A percentile compares a stretch with the other conserved stretches of the same genome.
These are phyloP conservation scores for Hygrocybe punicea DNA, from an alignment of 768 basidiomycete genomes.

Conservation along the genomic window DNA sequence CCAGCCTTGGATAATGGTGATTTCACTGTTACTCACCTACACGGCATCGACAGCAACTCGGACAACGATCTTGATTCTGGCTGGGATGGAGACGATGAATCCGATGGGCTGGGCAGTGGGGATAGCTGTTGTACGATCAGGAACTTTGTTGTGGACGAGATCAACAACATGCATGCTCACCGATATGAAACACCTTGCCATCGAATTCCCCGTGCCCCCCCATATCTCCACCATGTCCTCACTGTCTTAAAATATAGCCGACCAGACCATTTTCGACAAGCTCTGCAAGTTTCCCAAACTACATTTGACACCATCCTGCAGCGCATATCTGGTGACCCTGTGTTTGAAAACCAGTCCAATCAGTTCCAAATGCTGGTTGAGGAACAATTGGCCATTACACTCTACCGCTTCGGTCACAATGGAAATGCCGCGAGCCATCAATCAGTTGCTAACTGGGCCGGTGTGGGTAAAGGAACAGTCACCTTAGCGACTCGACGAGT, in stretches of 20 bases:
- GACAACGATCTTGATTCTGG: neutral
- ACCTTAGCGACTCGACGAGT: constrained; percentile 24
- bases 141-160: neutral
- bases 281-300: constrained; percentile 29
- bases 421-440: constrained; percentile 37
- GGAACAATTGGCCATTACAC: constrained; percentile 37
- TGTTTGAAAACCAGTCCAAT: constrained; percentile 30
- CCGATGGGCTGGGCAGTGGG: neutral
- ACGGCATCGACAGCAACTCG: neutral
- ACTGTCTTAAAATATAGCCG: constrained; percentile 16
- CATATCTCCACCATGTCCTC: constrained; percentile 18
- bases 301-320: constrained; percentile 35
- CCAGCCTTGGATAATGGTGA: neutral
- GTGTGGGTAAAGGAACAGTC: constrained; percentile 33
- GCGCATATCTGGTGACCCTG: constrained; percentile 15
- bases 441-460: constrained; percentile 39
- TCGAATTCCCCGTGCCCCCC: constrained; percentile 11
- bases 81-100: neutral
- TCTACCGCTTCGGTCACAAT: constrained; percentile 39
- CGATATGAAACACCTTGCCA: constrained; percentile 14
- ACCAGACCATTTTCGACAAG: constrained; percentile 29
- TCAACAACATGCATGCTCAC: constrained; percentile 15
- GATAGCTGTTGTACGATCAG: neutral
- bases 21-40: neutral
- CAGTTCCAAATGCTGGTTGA: constrained; percentile 26